These are phyloP conservation scores for Gossypium gossypioides DNA, from an alignment of 441 rosid species.

Conservation along the genomic window DNA sequence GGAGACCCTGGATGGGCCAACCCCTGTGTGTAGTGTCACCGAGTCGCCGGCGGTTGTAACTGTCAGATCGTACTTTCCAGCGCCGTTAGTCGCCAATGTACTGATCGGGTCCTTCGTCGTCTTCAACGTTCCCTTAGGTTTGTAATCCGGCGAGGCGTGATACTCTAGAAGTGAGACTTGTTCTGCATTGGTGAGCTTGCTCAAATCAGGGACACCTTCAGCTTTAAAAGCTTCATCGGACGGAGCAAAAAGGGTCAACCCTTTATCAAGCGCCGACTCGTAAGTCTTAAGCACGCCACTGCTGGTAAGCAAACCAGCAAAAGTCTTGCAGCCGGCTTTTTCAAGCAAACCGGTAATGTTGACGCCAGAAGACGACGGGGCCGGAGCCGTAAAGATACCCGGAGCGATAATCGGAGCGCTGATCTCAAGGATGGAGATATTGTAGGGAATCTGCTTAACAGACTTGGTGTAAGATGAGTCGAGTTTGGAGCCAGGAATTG, in stretches of 20 bases:
- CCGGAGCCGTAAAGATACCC: constrained; percentile 51
- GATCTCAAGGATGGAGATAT: constrained; percentile 61
- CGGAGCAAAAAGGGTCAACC: constrained; percentile 82
- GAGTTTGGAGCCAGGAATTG: constrained; percentile 73
- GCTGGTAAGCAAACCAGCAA: constrained; percentile 41
- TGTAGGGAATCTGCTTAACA: constrained; percentile 66
- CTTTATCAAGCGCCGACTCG: constrained; percentile 49
- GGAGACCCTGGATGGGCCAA: constrained; percentile 59
- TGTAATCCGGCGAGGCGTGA: constrained; percentile 58
- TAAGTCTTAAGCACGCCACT: constrained; percentile 74
- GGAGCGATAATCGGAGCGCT: constrained; percentile 59
- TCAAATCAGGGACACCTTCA: constrained; percentile 56
- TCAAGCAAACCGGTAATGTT: constrained; percentile 69
- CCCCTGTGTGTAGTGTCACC: constrained; percentile 70
- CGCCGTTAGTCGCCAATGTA: constrained; percentile 66
- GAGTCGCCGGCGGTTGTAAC: constrained; percentile 54
- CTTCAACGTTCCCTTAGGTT: constrained; percentile 60
- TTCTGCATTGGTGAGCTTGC: constrained; percentile 67
- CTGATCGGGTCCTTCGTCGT: constrained; percentile 42
- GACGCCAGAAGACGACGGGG: constrained; percentile 46
- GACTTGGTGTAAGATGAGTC: constrained; percentile 64
- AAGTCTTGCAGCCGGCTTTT: constrained; percentile 80
- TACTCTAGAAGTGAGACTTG: constrained; percentile 57
- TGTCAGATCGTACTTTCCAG: constrained; percentile 54
- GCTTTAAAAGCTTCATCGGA: constrained; percentile 81